A percentile compares a stretch with the other conserved stretches of the same genome.
Evolutionary conservation across 768 basidiomycete species (phyloP).

Genomic region (Favolaschia claudopus): DNA sequence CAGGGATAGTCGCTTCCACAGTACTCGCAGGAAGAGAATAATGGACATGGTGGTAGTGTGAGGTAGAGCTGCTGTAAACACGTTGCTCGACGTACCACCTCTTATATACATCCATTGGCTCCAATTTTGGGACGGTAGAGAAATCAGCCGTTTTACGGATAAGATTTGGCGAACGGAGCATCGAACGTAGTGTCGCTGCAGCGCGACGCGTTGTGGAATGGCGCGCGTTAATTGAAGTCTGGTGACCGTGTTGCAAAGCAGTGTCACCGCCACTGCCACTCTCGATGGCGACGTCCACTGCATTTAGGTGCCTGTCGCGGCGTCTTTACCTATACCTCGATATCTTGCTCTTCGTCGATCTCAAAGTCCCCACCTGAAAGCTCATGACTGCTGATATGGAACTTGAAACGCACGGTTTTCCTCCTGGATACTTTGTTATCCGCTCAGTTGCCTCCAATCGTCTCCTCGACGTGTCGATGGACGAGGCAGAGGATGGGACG

Average conservation of each 20-base stretch:
- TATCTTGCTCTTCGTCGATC: too few relatives aligned
- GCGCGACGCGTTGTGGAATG: too few relatives aligned
- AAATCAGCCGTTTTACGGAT: too few relatives aligned
- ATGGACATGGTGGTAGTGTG: conserved; percentile 5
- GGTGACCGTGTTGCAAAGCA: background rate
- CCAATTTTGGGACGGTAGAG: conserved; percentile 3
- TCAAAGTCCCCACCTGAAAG: too few relatives aligned
- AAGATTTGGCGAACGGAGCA: too few relatives aligned
- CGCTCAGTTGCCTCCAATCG: conserved; percentile 61
- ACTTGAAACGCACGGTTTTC: conserved; percentile 48
- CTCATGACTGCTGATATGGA: conserved; percentile 38
- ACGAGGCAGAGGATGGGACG: conserved; percentile 65
- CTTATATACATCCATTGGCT: too few relatives aligned
- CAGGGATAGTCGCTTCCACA: conserved; percentile 13
- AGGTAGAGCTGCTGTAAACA: conserved; percentile 9
- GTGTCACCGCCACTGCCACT: too few relatives aligned
- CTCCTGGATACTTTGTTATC: conserved; percentile 69
- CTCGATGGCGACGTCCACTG: too few relatives aligned
- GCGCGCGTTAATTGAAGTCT: too few relatives aligned
- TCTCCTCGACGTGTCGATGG: conserved; percentile 63
- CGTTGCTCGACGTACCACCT: background rate
- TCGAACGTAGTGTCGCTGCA: too few relatives aligned
- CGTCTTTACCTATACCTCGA: too few relatives aligned
- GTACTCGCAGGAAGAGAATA: background rate
- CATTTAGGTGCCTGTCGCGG: too few relatives aligned